Conservation (phyloP, 352 stramenopile genomes). For the Thalassiosira mediterranea region DNA sequence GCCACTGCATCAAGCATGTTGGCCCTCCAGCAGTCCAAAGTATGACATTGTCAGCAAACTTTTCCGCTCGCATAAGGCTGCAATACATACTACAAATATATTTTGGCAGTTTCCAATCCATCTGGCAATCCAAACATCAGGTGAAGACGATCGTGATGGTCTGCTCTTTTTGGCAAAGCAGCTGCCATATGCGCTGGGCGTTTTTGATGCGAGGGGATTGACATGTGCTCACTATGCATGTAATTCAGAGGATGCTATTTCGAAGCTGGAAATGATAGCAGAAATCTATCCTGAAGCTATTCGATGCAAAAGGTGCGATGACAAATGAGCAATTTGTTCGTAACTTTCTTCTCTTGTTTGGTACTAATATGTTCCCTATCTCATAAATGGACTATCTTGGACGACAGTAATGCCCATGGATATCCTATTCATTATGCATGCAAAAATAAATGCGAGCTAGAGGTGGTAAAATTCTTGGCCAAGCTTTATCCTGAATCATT, state of each 20-base stretch:
- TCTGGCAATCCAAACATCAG: slow-evolving; percentile 10
- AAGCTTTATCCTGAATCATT: slow-evolving; percentile 7
- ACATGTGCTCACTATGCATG: slow-evolving; percentile 8
- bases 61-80: not conserved
- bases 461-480: slow-evolving; percentile 1
- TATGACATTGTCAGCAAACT: not conserved
- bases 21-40: not conserved
- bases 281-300: slow-evolving; percentile 5
- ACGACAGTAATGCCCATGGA: not conserved
- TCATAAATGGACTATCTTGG: not conserved
- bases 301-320: not conserved
- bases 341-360: too few species aligned
- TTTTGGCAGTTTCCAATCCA: slow-evolving; percentile 16
- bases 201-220: not conserved
- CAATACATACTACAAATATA: not conserved
- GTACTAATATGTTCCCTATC: not conserved
- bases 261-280: slow-evolving; percentile 12
- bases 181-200: not conserved
- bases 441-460: not conserved
- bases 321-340: too few species aligned
- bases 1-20: slow-evolving; percentile 5
- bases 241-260: slow-evolving; percentile 9
- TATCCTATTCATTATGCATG: slow-evolving; percentile 8
- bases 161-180: slow-evolving; percentile 3
- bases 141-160: not conserved